phyloP scores from a whole-genome alignment of 768 basidiomycete species.

The Pleurotus tuber-regium region DNA sequence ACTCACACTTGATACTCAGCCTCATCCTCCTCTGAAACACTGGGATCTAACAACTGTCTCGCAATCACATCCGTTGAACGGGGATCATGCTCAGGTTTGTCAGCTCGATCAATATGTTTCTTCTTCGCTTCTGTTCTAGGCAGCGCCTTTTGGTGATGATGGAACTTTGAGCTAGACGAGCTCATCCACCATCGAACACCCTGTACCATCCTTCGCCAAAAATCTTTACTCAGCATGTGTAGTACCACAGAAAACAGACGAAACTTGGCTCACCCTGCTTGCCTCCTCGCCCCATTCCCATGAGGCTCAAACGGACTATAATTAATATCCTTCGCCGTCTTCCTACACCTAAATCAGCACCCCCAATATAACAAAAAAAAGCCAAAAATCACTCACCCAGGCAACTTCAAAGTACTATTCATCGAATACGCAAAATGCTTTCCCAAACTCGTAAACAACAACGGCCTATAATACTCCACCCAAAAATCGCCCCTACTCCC shows the following conservation, averaged over 20 bases:
- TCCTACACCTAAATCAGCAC: constrained; percentile 39
- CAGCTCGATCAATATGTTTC: constrained; percentile 14
- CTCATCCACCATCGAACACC: constrained; percentile 80
- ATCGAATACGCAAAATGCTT: constrained; percentile 93
- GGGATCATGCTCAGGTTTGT: constrained; percentile 32
- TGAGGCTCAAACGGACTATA: constrained; percentile 76
- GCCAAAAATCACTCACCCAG: constrained; percentile 51
- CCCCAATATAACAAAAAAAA: not conserved
- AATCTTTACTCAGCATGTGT: not conserved
- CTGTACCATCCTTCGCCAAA: constrained; percentile 58
- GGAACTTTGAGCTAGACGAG: constrained; percentile 41
- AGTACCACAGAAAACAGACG: not conserved
- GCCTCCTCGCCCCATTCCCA: constrained; percentile 36
- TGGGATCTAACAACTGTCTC: constrained; percentile 54
- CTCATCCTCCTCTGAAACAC: constrained; percentile 61
- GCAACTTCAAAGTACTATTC: constrained; percentile 83
- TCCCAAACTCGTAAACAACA: constrained; percentile 78
- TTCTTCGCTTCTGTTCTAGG: constrained; percentile 36
- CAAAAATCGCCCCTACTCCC: constrained; percentile 70
- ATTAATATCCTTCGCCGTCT: constrained; percentile 63
- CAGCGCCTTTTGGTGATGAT: constrained; percentile 29
- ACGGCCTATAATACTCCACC: constrained; percentile 86
- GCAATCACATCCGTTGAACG: constrained; percentile 62
- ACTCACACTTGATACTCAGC: constrained; percentile 71
- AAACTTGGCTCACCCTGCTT: constrained; percentile 28